These are phyloP conservation scores for Boletus barrowsii DNA, from an alignment of 768 basidiomycete species.

Conservation along the genomic window DNA sequence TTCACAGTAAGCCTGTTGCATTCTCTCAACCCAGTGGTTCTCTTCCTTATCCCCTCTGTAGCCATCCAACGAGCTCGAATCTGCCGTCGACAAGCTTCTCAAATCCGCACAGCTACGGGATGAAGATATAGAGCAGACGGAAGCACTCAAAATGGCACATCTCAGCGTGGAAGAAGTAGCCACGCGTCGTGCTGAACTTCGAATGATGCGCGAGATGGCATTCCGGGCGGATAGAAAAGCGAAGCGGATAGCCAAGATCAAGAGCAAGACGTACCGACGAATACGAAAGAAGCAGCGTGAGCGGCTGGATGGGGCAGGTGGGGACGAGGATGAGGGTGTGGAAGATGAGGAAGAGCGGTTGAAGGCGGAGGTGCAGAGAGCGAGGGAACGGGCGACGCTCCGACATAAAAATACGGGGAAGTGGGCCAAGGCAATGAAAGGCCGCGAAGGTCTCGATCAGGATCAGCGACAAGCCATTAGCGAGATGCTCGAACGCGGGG, in stretches of 20 bases:
- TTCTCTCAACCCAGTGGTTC: not conserved
- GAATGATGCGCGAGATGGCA: conserved; percentile 88
- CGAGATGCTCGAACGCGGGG: conserved; percentile 83
- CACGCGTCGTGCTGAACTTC: conserved; percentile 74
- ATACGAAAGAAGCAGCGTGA: conserved; percentile 31
- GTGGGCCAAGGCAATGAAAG: conserved; percentile 78
- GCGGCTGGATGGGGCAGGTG: conserved; percentile 19
- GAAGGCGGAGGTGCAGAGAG: conserved; percentile 75
- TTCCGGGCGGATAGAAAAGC: conserved; percentile 92
- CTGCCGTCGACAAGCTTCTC: conserved; percentile 76
- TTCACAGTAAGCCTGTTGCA: conserved; percentile 60
- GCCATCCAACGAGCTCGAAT: conserved; percentile 86
- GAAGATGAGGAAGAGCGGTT: conserved; percentile 50
- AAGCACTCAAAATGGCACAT: conserved; percentile 81
- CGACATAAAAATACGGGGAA: conserved; percentile 86
- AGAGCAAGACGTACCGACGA: conserved; percentile 89
- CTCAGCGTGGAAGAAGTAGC: conserved; percentile 84
- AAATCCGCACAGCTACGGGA: conserved; percentile 81
- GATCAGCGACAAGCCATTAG: conserved; percentile 67
- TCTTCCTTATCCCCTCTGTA: conserved; percentile 24
- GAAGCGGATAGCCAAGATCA: conserved; percentile 89
- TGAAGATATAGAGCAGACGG: conserved; percentile 71
- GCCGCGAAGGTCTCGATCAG: conserved; percentile 62
- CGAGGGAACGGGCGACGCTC: conserved; percentile 86
- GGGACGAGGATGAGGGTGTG: conserved; percentile 12